Base-by-base conservation (phyloP, 805 yeast species). In the Diddensiella caesifluorescens region DNA sequence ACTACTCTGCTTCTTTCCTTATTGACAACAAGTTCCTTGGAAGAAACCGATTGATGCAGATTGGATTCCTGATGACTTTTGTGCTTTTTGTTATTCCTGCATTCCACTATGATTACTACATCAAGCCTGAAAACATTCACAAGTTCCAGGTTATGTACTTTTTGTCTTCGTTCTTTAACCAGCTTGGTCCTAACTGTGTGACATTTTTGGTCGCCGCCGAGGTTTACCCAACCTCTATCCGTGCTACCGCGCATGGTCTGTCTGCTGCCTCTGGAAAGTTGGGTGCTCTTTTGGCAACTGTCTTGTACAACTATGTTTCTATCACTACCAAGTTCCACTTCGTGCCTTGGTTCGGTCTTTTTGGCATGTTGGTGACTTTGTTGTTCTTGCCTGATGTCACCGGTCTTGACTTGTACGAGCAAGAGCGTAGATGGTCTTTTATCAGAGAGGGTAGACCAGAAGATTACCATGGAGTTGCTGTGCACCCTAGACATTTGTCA, bases 181-280 rank as follows among this genome's bases (percentile, higher is more conserved):
- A 77, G 66, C 76, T 76, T 48, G 83, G 83, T 45, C 82, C 83
- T 40, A 77, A 78, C 67, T 67, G 75, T 54, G 77, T 79, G 41
- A 77, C 83, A 28, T 77, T 77, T 62, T 65, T 77, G 56, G 65
- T 74, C 48, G 81, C 83, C 21, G 83, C 80, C 55, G 83, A 77
- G 65, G 64, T 71, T 45, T 78, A 69, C 78, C 83, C 83, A 45
- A 77, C 83, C 41, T 66, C 73, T 57, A 71, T 75, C 62, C 76
- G 83, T 67, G 78, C 82, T 26, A 68, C 80, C 41, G 81, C 82
- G 27, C 83, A 78, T 57, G 83, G 83, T 60, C 54, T 77, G 44
- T 74, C 80, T 48, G 82, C 83, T 48, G 83, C 83, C 32, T 50
- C 67, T 45, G 83, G 83, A 68, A 78, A 77, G 67, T 67, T 70